Percentiles rank a stretch among this genome's conserved stretches.
These are phyloP conservation scores for Suillus decipiens DNA, from an alignment of 768 basidiomycete species.

Conservation along the genomic window DNA sequence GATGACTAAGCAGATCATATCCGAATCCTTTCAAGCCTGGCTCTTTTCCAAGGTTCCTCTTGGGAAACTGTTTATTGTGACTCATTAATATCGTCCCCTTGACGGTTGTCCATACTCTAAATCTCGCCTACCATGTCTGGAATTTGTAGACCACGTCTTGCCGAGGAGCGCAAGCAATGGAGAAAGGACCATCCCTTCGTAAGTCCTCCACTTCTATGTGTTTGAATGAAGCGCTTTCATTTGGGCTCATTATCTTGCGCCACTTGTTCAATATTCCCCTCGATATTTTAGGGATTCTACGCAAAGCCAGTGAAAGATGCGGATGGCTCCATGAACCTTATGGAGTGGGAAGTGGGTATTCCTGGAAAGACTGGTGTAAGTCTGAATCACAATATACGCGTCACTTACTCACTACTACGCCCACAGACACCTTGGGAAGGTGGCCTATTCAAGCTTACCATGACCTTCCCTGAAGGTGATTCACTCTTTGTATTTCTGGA, in stretches of 20 bases:
- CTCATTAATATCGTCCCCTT: not conserved
- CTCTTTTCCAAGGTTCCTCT: not conserved
- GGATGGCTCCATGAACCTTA: conserved; percentile 94
- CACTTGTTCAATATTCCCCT: conserved; percentile 2
- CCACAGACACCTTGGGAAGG: conserved; percentile 93
- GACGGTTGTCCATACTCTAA: conserved; percentile 1
- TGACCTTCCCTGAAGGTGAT: conserved; percentile 96
- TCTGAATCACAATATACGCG: conserved; percentile 21
- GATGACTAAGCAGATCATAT: conserved; percentile 2
- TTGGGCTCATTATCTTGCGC: conserved; percentile 12
- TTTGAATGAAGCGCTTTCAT: conserved; percentile 5
- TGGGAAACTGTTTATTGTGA: conserved; percentile 1
- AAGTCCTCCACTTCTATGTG: conserved; percentile 36
- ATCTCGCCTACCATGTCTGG: conserved; percentile 63
- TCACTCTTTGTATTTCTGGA: not conserved
- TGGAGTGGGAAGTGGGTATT: conserved; percentile 99
- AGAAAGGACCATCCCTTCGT: conserved; percentile 98
- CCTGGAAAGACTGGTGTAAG: conserved; percentile 88
- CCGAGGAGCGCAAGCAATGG: conserved; percentile 99
- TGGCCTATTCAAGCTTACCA: conserved; percentile 89
- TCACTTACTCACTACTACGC: conserved; percentile 17
- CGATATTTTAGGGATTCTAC: conserved; percentile 80
- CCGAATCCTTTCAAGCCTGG: not conserved
- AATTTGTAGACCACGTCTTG: conserved; percentile 88
- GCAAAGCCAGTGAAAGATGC: conserved; percentile 88